phyloP scores from a whole-genome alignment of 1,284 basidiomycete species.

The Trametes pubescens region DNA sequence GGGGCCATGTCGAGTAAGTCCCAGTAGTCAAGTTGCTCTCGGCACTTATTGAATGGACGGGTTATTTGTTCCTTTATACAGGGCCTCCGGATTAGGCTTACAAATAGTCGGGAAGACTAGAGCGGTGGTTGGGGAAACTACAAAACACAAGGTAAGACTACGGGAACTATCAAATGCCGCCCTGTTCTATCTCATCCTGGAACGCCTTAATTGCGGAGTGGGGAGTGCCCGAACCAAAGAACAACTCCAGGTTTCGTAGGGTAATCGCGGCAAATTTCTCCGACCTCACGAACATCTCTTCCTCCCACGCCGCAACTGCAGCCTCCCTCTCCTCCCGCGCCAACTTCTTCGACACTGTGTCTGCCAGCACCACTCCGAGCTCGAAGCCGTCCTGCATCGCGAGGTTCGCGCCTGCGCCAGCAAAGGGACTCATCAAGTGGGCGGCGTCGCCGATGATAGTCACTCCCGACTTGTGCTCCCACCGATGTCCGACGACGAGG shows the following conservation, averaged over 20 bases:
- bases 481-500: conserved; percentile 23
- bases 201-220: not conserved
- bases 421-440: conserved; percentile 56
- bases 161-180: not conserved
- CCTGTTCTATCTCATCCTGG: not conserved
- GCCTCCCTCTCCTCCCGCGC: conserved; percentile 3
- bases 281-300: conserved; percentile 12
- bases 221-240: conserved; percentile 6
- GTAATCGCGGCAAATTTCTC: conserved; percentile 12
- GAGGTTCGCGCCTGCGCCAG: conserved; percentile 54
- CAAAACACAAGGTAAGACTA: too few species aligned
- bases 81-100: too few species aligned
- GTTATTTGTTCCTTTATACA: too few species aligned
- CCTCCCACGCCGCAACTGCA: conserved; percentile 18
- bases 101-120: too few species aligned
- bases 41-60: too few species aligned
- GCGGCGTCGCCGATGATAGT: conserved; percentile 54
- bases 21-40: too few species aligned
- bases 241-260: conserved; percentile 6
- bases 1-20: too few species aligned
- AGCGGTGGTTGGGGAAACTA: too few species aligned
- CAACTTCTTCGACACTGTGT: conserved; percentile 2
- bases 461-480: conserved; percentile 21
- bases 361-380: conserved; percentile 32
- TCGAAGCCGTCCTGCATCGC: conserved; percentile 43